A percentile compares a stretch with the other conserved stretches of the same genome.
These are phyloP conservation scores for Umbelopsis sp. DNA, from an alignment of 192 early-diverging fungal species.

Conservation along the genomic window DNA sequence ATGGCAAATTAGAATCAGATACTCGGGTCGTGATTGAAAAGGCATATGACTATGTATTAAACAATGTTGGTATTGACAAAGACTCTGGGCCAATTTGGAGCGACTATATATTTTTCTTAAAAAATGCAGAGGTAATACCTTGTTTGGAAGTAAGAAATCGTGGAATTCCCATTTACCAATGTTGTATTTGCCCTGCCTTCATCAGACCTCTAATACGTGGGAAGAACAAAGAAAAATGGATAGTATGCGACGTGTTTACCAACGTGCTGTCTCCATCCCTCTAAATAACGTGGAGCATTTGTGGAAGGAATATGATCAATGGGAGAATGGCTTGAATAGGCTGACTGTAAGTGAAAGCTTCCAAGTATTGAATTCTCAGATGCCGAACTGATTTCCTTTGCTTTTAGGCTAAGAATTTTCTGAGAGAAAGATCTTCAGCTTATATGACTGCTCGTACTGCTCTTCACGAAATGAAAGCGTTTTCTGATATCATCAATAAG, in stretches of 20 bases:
- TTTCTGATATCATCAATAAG: constrained; percentile 77
- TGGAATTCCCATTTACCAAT: not conserved
- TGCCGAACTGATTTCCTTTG: not conserved
- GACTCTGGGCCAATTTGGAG: constrained; percentile 89
- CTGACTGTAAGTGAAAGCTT: constrained; percentile 60
- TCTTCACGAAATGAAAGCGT: constrained; percentile 75
- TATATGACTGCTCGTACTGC: constrained; percentile 96
- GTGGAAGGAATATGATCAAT: constrained; percentile 96
- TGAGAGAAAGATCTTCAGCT: constrained; percentile 80
- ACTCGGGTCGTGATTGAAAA: constrained; percentile 71
- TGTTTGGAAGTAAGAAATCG: not conserved
- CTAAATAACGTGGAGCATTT: constrained; percentile 86
- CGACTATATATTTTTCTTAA: constrained; percentile 84
- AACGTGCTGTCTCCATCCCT: constrained; percentile 86
- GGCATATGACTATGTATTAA: constrained; percentile 88
- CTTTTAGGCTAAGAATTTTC: constrained; percentile 83
- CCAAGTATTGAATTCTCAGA: not conserved
- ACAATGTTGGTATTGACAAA: constrained; percentile 85
- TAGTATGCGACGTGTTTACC: constrained; percentile 78
- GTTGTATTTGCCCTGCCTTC: constrained; percentile 1
- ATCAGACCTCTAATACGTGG: constrained; percentile 66
- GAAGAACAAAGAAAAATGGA: constrained; percentile 94
- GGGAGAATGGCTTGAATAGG: constrained; percentile 85
- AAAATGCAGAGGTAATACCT: constrained; percentile 55
- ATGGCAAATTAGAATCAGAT: constrained; percentile 56